Percentiles rank a stretch among this genome's conserved stretches.
These are phyloP conservation scores for Eucommia ulmoides DNA, from an alignment of 257 asterid genomes.

Conservation along the genomic window DNA sequence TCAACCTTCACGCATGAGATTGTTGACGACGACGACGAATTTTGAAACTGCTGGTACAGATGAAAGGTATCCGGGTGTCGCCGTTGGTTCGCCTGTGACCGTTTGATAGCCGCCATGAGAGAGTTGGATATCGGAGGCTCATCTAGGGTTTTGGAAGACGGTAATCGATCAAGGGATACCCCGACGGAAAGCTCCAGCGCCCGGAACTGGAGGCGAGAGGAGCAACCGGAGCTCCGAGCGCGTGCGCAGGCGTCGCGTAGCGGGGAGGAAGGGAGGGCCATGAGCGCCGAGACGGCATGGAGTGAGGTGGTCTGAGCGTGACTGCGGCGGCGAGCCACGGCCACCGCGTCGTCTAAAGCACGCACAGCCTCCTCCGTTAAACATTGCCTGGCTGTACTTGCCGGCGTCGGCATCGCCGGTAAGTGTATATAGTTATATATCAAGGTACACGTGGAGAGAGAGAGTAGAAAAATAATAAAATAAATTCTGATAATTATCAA, in stretches of 20 bases:
- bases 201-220: slow-evolving; percentile 70
- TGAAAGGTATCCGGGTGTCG: slow-evolving; percentile 89
- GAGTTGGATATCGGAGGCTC: slow-evolving; percentile 87
- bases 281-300: slow-evolving; percentile 70
- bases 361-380: slow-evolving; percentile 66
- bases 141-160: slow-evolving; percentile 32
- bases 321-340: slow-evolving; percentile 68
- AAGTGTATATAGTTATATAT: slow-evolving; percentile 13
- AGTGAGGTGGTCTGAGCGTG: slow-evolving; percentile 89
- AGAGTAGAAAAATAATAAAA: not conserved
- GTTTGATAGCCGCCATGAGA: slow-evolving; percentile 89
- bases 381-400: slow-evolving; percentile 74
- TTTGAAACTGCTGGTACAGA: slow-evolving; percentile 59
- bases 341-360: slow-evolving; percentile 73
- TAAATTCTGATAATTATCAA: not conserved
- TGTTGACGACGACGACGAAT: slow-evolving; percentile 26
- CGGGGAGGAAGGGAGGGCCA: slow-evolving; percentile 47
- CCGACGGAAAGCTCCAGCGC: slow-evolving; percentile 69
- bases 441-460: not conserved
- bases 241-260: slow-evolving; percentile 82
- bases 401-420: slow-evolving; percentile 96
- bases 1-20: slow-evolving; percentile 72
- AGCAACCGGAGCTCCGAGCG: slow-evolving; percentile 55
- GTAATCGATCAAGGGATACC: slow-evolving; percentile 73
- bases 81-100: slow-evolving; percentile 92